These are phyloP conservation scores for Adansonia digitata DNA, from an alignment of 345 rosid genomes.

Conservation along the genomic window DNA sequence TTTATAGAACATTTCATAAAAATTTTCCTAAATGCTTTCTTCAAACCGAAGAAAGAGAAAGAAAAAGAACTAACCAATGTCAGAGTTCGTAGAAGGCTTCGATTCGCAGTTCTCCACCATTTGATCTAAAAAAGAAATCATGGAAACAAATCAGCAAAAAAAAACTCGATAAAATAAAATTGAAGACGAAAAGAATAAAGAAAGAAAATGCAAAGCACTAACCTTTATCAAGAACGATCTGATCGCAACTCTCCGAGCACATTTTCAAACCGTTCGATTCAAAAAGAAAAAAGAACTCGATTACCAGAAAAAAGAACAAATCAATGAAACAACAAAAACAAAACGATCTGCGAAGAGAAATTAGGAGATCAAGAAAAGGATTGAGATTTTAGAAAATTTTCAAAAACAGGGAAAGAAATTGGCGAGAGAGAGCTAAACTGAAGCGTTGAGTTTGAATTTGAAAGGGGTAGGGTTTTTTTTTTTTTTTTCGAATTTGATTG, in stretches of 20 bases:
- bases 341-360: not conserved
- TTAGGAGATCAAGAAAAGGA: not conserved
- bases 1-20: not conserved
- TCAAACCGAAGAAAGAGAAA: not conserved
- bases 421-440: not conserved
- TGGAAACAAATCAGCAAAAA: not conserved
- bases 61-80: constrained; percentile 1
- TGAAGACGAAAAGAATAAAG: not conserved
- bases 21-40: not conserved
- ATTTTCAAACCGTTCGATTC: not conserved
- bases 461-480: not conserved
- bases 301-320: not conserved
- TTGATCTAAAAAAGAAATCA: not conserved
- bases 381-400: no score
- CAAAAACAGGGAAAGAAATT: not conserved
- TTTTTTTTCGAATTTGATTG: not conserved
- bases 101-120: not conserved
- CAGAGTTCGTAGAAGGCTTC: not conserved
- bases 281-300: not conserved
- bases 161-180: not conserved
- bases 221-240: not conserved
- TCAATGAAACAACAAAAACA: not conserved
- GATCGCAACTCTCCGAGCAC: not conserved
- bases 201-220: not conserved
- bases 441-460: constrained; percentile 2